phyloP scores from a whole-genome alignment of 768 basidiomycete species.

The Mycena chlorophos region DNA sequence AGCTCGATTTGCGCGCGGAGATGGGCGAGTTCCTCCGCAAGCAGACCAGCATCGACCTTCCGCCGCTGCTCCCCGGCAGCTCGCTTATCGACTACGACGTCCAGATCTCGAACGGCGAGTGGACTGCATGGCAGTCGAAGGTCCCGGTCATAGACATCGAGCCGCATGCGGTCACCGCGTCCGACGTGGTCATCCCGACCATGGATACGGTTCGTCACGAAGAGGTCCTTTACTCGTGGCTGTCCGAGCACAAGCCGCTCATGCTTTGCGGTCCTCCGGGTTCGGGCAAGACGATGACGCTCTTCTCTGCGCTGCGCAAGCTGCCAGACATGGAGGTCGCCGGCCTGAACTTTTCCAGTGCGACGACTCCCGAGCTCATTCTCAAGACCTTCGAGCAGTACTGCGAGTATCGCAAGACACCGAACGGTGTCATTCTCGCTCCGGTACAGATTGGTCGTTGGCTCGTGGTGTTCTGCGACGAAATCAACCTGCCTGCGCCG shows the following conservation, averaged over 20 bases:
- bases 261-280: slow-evolving; percentile 99
- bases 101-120: slow-evolving; percentile 79
- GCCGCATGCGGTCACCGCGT: slow-evolving; percentile 90
- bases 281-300: slow-evolving; percentile 99
- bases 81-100: slow-evolving; percentile 97
- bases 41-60: slow-evolving; percentile 88
- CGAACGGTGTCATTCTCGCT: slow-evolving; percentile 94
- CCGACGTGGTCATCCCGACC: slow-evolving; percentile 96
- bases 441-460: slow-evolving; percentile 95
- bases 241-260: slow-evolving; percentile 96
- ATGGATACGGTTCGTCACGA: slow-evolving; percentile 99
- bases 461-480: slow-evolving; percentile 99
- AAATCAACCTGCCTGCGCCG: slow-evolving; percentile 94
- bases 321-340: slow-evolving; percentile 99
- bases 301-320: slow-evolving; percentile 96
- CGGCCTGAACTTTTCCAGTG: slow-evolving; percentile 98
- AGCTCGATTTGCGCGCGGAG: slow-evolving; percentile 81
- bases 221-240: slow-evolving; percentile 97
- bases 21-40: slow-evolving; percentile 86
- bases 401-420: slow-evolving; percentile 98
- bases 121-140: slow-evolving; percentile 88
- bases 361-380: slow-evolving; percentile 96
- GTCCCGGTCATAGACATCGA: slow-evolving; percentile 97
- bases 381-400: slow-evolving; percentile 99
- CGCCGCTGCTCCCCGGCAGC: slow-evolving; percentile 67